Evolutionary conservation across 129 eudicot genomes (phyloP).

Genomic region (Logfia minima): DNA sequence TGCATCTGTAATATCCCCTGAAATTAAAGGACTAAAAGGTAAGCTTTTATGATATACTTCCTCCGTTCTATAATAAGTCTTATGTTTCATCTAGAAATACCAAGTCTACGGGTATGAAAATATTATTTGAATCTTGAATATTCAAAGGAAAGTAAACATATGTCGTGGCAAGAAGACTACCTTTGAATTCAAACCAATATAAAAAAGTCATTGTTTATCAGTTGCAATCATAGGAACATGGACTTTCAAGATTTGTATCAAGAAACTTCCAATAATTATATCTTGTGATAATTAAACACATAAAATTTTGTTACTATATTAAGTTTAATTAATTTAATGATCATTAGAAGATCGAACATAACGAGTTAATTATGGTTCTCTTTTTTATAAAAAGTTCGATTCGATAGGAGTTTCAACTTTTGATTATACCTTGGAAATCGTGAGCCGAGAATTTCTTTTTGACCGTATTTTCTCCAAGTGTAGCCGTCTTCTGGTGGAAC

Average conservation of each 20-base stretch:
- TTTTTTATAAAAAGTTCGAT: background rate
- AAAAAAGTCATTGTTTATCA: slow-evolving; percentile 22
- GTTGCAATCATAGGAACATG: slow-evolving; percentile 32
- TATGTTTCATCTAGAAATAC: slow-evolving; percentile 17
- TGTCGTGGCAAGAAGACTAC: slow-evolving; percentile 37
- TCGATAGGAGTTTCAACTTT: background rate
- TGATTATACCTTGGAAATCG: slow-evolving; percentile 62
- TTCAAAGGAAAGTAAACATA: slow-evolving; percentile 28
- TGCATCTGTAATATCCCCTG: slow-evolving; percentile 83
- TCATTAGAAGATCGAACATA: background rate
- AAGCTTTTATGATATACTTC: background rate
- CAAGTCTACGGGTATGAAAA: slow-evolving; percentile 23
- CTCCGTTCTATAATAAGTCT: no score
- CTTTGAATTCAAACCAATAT: slow-evolving; percentile 39
- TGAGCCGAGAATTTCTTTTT: slow-evolving; percentile 79
- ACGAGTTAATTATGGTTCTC: background rate
- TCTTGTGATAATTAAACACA: background rate
- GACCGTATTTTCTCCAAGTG: slow-evolving; percentile 97
- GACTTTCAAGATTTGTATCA: slow-evolving; percentile 28
- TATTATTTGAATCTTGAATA: slow-evolving; percentile 32
- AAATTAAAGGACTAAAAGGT: slow-evolving; percentile 18
- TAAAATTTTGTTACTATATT: background rate
- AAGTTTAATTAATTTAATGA: background rate
- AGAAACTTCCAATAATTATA: slow-evolving; percentile 27
- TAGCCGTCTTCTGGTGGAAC: slow-evolving; percentile 91